Evolutionary conservation across 179 eudicot genomes (phyloP).

Genomic region (Spergularia azorica): DNA sequence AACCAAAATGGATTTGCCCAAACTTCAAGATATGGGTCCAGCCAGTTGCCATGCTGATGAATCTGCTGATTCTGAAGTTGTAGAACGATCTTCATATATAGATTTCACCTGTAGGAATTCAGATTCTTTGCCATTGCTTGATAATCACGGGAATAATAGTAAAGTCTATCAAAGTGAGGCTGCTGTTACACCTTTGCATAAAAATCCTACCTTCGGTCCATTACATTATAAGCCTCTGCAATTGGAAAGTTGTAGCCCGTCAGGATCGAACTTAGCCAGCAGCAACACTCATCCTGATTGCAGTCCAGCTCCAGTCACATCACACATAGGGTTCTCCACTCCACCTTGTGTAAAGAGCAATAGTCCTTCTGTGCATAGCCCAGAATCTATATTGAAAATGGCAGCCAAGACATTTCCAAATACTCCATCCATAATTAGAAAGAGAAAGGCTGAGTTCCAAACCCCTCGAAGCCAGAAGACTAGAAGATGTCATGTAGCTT

Average conservation of each 20-base stretch:
- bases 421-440: constrained; percentile 89
- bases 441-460: constrained; percentile 54
- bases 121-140: constrained; percentile 30
- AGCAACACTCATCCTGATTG: constrained; percentile 32
- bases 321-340: constrained; percentile 54
- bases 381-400: constrained; percentile 68
- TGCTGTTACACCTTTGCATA: constrained; percentile 34
- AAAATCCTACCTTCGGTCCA: constrained; percentile 42
- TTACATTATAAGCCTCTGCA: constrained; percentile 64
- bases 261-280: constrained; percentile 35
- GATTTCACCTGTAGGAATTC: constrained; percentile 29
- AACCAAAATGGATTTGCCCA: constrained; percentile 38
- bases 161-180: constrained; percentile 36
- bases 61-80: constrained; percentile 47
- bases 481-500: constrained; percentile 33
- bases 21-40: constrained; percentile 33
- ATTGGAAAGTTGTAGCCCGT: constrained; percentile 38
- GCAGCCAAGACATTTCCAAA: constrained; percentile 88
- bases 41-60: constrained; percentile 39
- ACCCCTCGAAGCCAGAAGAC: constrained; percentile 36
- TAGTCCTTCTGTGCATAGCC: constrained; percentile 35
- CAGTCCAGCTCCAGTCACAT: constrained; percentile 34
- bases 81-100: constrained; percentile 33
- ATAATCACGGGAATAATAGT: constrained; percentile 29
- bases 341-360: constrained; percentile 71